Conservation (phyloP, 371 early-diverging fungal genomes). For the Haplosporangium sp. region DNA sequence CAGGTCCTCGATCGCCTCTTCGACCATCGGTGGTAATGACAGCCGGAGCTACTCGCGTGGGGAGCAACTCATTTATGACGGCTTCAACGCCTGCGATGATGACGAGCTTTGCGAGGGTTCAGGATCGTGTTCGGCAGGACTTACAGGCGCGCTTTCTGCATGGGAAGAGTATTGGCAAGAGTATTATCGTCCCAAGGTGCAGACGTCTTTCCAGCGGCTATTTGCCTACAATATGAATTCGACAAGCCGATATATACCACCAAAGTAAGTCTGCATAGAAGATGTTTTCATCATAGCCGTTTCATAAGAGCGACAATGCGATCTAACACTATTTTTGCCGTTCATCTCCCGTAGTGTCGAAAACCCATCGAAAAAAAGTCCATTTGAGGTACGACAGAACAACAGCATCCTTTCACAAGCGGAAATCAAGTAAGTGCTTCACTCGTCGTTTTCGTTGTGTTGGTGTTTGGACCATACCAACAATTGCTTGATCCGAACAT, state of each 20-base stretch:
- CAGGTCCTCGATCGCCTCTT: slow-evolving; percentile 24
- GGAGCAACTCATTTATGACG: slow-evolving; percentile 20
- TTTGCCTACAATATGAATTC: slow-evolving; percentile 91
- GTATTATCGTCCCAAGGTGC: slow-evolving; percentile 78
- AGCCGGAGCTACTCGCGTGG: slow-evolving; percentile 14
- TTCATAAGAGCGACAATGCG: background rate
- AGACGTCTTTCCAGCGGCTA: slow-evolving; percentile 78
- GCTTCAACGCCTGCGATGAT: slow-evolving; percentile 24
- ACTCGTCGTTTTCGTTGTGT: background rate
- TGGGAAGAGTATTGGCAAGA: slow-evolving; percentile 78
- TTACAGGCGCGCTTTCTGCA: background rate
- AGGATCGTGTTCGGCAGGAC: background rate
- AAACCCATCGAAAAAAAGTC: slow-evolving; percentile 40
- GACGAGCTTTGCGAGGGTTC: slow-evolving; percentile 5
- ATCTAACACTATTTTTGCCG: background rate
- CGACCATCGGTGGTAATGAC: background rate
- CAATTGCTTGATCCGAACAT: background rate
- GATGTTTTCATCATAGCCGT: no score
- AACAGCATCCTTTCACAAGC: slow-evolving; percentile 30
- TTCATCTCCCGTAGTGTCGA: slow-evolving; percentile 15
- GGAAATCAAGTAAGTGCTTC: slow-evolving; percentile 36
- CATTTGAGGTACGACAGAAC: slow-evolving; percentile 42
- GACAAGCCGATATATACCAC: slow-evolving; percentile 70
- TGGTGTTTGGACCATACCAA: background rate
- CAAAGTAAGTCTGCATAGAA: slow-evolving; percentile 33